Conservation (phyloP, 495 filamentous ascomycete genomes). For the Aspergillus asperescens region DNA sequence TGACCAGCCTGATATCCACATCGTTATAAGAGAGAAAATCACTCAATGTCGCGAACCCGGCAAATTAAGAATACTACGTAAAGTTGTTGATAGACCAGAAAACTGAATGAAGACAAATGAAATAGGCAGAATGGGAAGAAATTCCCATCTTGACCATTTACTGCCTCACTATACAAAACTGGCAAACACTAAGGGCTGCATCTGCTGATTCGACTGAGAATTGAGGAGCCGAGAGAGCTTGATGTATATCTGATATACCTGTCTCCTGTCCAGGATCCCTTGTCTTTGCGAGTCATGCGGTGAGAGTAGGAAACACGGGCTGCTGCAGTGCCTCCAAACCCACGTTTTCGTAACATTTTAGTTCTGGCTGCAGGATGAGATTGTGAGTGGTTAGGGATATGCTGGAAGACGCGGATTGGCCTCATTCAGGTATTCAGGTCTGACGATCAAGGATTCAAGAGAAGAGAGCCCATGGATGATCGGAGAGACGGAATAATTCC, state of each 20-base stretch:
- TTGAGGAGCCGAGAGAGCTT: too few species aligned
- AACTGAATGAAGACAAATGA: not conserved
- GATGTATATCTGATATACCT: not conserved
- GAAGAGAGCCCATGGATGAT: not conserved
- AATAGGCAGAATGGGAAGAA: not conserved
- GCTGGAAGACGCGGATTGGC: not conserved
- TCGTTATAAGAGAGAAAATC: too few species aligned
- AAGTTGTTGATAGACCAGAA: not conserved
- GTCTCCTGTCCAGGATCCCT: not conserved
- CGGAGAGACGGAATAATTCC: not conserved
- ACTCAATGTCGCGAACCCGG: not conserved
- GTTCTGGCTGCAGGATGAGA: not conserved
- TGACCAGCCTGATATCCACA: not conserved
- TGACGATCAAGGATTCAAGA: too few species aligned
- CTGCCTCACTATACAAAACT: not conserved
- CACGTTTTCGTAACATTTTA: conserved; percentile 4
- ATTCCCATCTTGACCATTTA: not conserved
- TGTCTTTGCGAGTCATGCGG: conserved; percentile 2
- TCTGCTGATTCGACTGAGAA: too few species aligned
- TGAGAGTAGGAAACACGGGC: not conserved
- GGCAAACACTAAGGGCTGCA: not conserved
- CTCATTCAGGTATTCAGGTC: too few species aligned
- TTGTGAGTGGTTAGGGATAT: not conserved
- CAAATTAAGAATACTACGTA: not conserved
- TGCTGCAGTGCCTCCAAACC: not conserved